These are phyloP conservation scores for Neurospora terricola DNA, from an alignment of 495 filamentous ascomycete genomes.

Conservation along the genomic window DNA sequence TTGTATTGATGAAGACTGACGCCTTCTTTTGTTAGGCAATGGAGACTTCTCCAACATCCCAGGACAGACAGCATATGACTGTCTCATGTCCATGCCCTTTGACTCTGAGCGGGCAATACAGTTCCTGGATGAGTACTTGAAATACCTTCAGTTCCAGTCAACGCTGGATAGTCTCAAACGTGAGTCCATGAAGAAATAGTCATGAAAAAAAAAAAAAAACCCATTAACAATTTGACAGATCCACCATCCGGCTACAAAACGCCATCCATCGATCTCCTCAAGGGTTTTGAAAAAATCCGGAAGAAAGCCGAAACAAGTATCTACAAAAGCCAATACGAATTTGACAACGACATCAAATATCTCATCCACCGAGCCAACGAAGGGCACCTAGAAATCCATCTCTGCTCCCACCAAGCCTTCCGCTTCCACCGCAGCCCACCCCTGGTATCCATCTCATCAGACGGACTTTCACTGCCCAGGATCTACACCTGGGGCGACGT, in stretches of 20 bases:
- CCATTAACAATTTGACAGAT: too few relatives aligned
- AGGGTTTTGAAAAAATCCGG: not conserved
- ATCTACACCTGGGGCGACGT: not conserved
- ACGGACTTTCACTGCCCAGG: not conserved
- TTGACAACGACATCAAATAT: not conserved
- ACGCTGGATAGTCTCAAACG: not conserved
- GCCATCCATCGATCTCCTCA: not conserved
- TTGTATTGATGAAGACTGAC: not conserved
- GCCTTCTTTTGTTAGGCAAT: not conserved
- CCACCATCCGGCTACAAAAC: not conserved
- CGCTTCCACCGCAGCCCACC: not conserved
- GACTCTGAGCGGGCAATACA: not conserved
- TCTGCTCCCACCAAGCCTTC: not conserved
- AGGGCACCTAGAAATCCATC: not conserved
- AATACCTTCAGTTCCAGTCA: conserved; percentile 1
- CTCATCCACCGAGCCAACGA: not conserved
- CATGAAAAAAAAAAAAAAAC: too few relatives aligned
- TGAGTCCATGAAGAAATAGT: not conserved
- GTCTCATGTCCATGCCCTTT: not conserved
- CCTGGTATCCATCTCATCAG: not conserved
- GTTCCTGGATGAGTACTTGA: not conserved
- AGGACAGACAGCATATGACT: not conserved
- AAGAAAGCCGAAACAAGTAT: not conserved
- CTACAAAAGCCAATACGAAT: not conserved
- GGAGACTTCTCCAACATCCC: not conserved